Conservation (phyloP, 257 asterid genomes). For the Solanum etuberosum region DNA sequence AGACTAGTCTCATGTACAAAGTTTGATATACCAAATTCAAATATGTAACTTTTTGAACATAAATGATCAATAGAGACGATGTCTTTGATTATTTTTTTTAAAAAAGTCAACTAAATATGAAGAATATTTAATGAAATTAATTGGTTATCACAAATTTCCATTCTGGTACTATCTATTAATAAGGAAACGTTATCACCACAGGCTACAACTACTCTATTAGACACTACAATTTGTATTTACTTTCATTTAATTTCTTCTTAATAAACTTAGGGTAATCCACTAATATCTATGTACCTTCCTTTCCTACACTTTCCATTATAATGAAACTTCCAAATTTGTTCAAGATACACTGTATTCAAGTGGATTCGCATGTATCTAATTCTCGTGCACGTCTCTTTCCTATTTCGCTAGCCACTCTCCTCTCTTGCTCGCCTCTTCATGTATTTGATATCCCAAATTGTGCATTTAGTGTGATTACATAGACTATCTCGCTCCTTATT, state of each 20-base stretch:
- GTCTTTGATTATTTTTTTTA: no score
- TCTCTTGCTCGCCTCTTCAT: not conserved
- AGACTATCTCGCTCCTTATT: not conserved
- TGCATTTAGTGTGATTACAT: no score
- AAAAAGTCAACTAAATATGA: not conserved
- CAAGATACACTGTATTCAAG: no score
- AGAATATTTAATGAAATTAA: not conserved
- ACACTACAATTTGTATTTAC: not conserved
- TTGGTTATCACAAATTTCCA: not conserved
- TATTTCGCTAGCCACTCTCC: no score
- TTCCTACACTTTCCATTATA: no score
- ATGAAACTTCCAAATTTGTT: no score
- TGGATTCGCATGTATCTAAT: no score
- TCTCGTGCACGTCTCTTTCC: not conserved
- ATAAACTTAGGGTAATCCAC: not conserved
- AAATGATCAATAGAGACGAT: no score
- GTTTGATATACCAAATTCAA: no score
- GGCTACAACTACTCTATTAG: not conserved
- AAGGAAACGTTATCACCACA: not conserved
- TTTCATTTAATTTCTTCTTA: not conserved
- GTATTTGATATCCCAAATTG: no score
- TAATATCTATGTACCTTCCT: not conserved
- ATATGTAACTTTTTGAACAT: no score
- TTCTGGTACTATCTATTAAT: not conserved
- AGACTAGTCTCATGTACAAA: no score